Evolutionary conservation across 2,329 filamentous ascomycete species (phyloP).

Genomic region (Aspergillus sp.): DNA sequence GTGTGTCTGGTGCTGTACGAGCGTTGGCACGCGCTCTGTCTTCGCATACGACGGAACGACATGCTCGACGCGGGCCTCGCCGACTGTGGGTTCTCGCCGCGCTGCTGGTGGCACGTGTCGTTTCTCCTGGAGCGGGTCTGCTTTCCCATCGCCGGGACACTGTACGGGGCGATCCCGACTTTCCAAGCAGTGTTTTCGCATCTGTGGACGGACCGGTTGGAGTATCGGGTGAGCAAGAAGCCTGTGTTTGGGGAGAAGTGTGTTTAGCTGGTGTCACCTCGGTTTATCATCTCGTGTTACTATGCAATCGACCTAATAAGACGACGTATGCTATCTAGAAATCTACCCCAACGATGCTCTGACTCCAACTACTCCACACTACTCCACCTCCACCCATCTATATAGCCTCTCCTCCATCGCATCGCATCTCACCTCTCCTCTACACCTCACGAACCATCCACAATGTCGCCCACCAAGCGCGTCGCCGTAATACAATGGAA

Average conservation of each 20-base stretch:
- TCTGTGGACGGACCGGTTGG: constrained; percentile 67
- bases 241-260: constrained; percentile 29
- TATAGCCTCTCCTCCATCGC: not conserved
- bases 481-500: constrained; percentile 39
- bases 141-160: constrained; percentile 65
- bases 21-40: constrained; percentile 62
- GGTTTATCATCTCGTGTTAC: too few relatives aligned
- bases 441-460: not conserved
- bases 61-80: constrained; percentile 65
- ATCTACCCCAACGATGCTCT: not conserved
- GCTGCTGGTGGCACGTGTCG: constrained; percentile 54
- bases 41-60: constrained; percentile 61
- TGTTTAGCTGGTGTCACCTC: too few relatives aligned
- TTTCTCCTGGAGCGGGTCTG: constrained; percentile 64
- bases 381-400: not conserved
- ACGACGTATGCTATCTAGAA: too few relatives aligned
- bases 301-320: too few relatives aligned
- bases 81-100: constrained; percentile 61
- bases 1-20: constrained; percentile 68
- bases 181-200: constrained; percentile 68
- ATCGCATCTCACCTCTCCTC: too few relatives aligned
- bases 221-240: constrained; percentile 73
- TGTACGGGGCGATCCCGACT: constrained; percentile 67
- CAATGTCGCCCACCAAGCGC: constrained; percentile 31
- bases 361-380: not conserved